A percentile compares a stretch with the other conserved stretches of the same genome.
phyloP scores from a whole-genome alignment of 1,139 yeast species.

The Taphrina betulina region DNA sequence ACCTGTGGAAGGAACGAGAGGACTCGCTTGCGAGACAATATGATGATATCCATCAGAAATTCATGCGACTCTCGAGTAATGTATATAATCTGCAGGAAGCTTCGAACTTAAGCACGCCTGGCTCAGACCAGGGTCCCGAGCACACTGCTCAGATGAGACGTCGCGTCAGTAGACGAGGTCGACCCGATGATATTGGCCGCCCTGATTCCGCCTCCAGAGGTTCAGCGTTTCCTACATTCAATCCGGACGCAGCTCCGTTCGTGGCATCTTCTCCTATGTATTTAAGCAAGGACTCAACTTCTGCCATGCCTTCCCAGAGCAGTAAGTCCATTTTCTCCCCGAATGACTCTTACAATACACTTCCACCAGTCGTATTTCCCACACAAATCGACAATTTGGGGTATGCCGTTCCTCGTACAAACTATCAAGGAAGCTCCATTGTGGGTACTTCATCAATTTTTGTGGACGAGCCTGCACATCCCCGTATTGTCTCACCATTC shows the following conservation, averaged over 20 bases:
- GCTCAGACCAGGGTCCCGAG: constrained; percentile 7
- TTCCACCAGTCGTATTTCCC: too few species aligned
- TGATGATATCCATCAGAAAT: constrained; percentile 17
- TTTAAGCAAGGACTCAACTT: constrained; percentile 4
- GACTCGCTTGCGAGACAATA: constrained; percentile 16
- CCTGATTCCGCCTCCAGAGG: not conserved
- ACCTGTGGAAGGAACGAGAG: constrained; percentile 25
- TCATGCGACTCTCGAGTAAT: constrained; percentile 1
- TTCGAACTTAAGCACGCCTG: constrained; percentile 9
- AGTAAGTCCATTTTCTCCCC: too few species aligned
- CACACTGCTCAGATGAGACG: constrained; percentile 11
- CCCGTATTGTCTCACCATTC: constrained; percentile 10
- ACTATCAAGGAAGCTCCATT: not conserved
- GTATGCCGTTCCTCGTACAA: not conserved
- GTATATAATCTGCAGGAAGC: not conserved
- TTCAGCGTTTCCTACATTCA: constrained; percentile 13
- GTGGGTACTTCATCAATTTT: constrained; percentile 20
- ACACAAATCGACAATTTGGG: not conserved
- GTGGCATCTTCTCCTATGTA: constrained; percentile 10
- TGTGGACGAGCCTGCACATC: not conserved
- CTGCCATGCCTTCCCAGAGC: too few species aligned
- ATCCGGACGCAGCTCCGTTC: constrained; percentile 30
- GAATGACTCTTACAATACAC: too few species aligned
- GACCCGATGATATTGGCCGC: constrained; percentile 2
- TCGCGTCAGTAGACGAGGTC: constrained; percentile 4